phyloP scores from a whole-genome alignment of 495 filamentous ascomycete species.

The Astrothelium macrocarpum region DNA sequence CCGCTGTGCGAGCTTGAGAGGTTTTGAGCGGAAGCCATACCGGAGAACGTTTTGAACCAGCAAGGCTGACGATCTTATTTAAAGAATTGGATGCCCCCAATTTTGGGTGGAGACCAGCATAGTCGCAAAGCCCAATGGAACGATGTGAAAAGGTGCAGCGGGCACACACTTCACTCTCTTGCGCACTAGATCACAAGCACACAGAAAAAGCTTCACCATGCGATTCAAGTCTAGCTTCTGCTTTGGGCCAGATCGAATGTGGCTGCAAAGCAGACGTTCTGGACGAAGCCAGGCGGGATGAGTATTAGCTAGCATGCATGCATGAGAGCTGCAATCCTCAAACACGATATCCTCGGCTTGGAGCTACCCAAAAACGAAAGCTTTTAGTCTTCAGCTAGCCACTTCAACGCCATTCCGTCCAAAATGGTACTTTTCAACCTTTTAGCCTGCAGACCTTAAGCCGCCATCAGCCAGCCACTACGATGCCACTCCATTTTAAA shows the following conservation, averaged over 20 bases:
- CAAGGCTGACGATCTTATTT: slow-evolving; percentile 2
- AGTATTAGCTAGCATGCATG: neutral
- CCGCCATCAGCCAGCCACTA: neutral
- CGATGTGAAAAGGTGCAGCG: slow-evolving; percentile 4
- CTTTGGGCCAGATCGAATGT: neutral
- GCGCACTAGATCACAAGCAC: slow-evolving; percentile 2
- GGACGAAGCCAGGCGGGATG: slow-evolving; percentile 3
- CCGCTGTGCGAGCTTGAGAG: slow-evolving; percentile 10
- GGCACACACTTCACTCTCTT: neutral
- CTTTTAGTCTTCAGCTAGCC: slow-evolving; percentile 2
- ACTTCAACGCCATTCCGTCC: slow-evolving; percentile 5
- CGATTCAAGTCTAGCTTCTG: neutral
- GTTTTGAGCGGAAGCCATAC: slow-evolving; percentile 2
- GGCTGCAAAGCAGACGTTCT: slow-evolving; percentile 1
- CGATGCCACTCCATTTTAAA: neutral
- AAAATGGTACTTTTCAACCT: slow-evolving; percentile 3
- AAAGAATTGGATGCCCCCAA: neutral
- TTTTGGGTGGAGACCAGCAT: neutral
- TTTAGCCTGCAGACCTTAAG: slow-evolving; percentile 3
- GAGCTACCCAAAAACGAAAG: too few species aligned
- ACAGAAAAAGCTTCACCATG: neutral
- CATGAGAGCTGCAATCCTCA: neutral
- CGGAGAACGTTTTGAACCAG: neutral
- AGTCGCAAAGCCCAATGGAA: slow-evolving; percentile 1
- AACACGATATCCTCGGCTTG: too few species aligned